Conservation (phyloP, 495 filamentous ascomycete genomes). For the Tuber melanosporum region DNA sequence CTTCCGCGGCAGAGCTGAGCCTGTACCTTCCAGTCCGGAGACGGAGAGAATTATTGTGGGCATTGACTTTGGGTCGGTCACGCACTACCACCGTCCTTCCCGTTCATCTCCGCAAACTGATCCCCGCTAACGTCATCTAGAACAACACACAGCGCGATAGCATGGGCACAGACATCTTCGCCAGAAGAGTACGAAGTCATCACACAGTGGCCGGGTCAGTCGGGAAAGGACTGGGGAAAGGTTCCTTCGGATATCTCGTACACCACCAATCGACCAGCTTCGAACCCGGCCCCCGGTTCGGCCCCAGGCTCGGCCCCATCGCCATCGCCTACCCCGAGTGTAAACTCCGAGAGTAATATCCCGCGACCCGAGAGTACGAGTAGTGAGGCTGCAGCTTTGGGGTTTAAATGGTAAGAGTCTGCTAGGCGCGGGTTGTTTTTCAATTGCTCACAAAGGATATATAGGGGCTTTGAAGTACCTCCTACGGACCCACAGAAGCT, state of each 20-base stretch:
- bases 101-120: background rate
- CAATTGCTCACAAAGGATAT: slow-evolving; percentile 30
- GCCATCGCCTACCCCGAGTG: slow-evolving; percentile 13
- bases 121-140: slow-evolving; percentile 15
- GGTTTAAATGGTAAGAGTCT: slow-evolving; percentile 32
- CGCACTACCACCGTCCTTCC: background rate
- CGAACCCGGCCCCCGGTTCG: slow-evolving; percentile 8
- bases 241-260: slow-evolving; percentile 62
- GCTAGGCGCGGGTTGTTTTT: background rate
- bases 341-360: slow-evolving; percentile 22
- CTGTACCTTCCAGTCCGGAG: slow-evolving; percentile 1
- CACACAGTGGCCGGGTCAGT: slow-evolving; percentile 73
- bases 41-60: slow-evolving; percentile 40
- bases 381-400: slow-evolving; percentile 5
- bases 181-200: slow-evolving; percentile 75
- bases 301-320: slow-evolving; percentile 17
- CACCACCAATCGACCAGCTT: slow-evolving; percentile 10
- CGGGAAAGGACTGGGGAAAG: slow-evolving; percentile 64
- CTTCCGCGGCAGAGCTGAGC: slow-evolving; percentile 12
- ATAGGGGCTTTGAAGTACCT: slow-evolving; percentile 72
- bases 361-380: background rate
- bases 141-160: slow-evolving; percentile 41
- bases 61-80: slow-evolving; percentile 40
- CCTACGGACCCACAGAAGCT: slow-evolving; percentile 62
- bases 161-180: slow-evolving; percentile 54